Evolutionary conservation across 495 filamentous ascomycete species (phyloP), one percentile per base, ranked within the genome.

Genomic region (Rostrohypoxylon terebratum): DNA sequence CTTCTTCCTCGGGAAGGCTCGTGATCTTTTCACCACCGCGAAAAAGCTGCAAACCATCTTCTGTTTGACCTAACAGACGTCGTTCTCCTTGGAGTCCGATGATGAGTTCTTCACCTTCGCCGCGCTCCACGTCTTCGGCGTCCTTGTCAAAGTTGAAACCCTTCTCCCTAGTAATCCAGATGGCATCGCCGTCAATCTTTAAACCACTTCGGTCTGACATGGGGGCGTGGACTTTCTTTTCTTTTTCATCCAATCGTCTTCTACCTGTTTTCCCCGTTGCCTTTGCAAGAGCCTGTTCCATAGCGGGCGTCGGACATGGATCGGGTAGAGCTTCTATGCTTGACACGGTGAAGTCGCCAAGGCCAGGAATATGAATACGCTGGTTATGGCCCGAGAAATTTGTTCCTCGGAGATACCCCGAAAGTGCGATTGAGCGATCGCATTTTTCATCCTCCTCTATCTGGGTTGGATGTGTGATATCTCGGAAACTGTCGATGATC

Each of bases 201-300:
- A 99, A 90, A 73, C 96, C 96, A 70, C 94, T 95, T 34, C 97
- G 93, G 82, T 99, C 96, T 57, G 93, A 96, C 94, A 99, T 98
- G 14, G 96, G 96, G 13, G 96, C 96, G 81, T 96, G 96, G 3
- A 99, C 85, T 65, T 96, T 85, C 81, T 97, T 98, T 75, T 98
- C 94, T 78, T 97, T 98, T 77, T 99, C 96, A 34, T 94, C 95
- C 38, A 99, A 80, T 59, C 93, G 84, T 74, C 90, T 88, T 66
- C 93, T 83, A 11, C 87, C 88, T 2, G 86, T 85, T 77, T 97
- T 97, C 0, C 96, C 96, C 1, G 89, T 89, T 5, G 87, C 87
- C 75, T 94, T 97, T 23, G 90, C 91, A 23, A 92, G 82, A 16
- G 90, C 92, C 78, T 96, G 92, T 69, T 97, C 90, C 87, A 94